These are phyloP conservation scores for Thelonectria rubi DNA, from an alignment of 2,329 filamentous ascomycete species.

Conservation along the genomic window DNA sequence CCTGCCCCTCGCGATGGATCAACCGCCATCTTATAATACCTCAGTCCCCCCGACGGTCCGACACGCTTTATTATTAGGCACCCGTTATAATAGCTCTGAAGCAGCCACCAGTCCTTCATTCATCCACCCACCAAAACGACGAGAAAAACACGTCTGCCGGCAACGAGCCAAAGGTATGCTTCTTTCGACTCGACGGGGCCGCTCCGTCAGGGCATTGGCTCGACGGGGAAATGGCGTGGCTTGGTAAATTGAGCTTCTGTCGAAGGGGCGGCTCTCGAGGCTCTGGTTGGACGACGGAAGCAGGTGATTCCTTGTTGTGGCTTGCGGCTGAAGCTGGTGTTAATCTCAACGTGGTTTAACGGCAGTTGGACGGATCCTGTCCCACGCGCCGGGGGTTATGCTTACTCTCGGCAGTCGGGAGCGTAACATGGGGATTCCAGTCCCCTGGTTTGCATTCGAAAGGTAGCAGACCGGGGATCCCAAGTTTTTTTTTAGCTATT, in stretches of 20 bases:
- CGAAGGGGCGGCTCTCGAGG: neutral
- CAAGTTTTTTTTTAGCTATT: no score
- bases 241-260: neutral
- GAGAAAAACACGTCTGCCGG: neutral
- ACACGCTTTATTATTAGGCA: neutral
- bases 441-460: neutral
- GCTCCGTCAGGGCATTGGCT: neutral
- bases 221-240: constrained; percentile 2
- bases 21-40: neutral
- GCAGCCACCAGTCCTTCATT: neutral
- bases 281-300: neutral
- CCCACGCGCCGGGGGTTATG: neutral
- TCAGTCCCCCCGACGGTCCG: neutral
- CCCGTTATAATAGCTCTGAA: neutral
- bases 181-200: neutral
- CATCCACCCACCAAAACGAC: neutral
- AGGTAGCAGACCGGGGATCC: no score
- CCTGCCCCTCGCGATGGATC: neutral
- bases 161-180: constrained; percentile 4
- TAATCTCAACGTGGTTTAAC: neutral
- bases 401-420: neutral
- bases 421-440: neutral
- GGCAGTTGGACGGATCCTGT: neutral
- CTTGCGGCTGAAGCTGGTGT: neutral
- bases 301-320: neutral